phyloP scores from a whole-genome alignment of 2,329 filamentous ascomycete genomes.

The Penicillium palitans region DNA sequence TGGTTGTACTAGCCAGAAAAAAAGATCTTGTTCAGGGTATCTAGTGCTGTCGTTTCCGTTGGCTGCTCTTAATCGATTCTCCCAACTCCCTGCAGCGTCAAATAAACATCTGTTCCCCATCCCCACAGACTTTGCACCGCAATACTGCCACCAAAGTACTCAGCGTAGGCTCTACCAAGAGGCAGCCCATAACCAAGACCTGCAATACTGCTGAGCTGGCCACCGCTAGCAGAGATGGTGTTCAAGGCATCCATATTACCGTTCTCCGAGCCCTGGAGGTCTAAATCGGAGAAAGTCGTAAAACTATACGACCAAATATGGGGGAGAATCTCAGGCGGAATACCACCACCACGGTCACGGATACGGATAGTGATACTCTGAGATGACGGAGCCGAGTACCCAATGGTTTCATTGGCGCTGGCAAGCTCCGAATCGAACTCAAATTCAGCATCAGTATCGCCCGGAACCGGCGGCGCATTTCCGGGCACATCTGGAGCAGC shows the following conservation, averaged over 20 bases:
- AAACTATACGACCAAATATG: conserved; percentile 98
- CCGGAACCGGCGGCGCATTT: conserved; percentile 30
- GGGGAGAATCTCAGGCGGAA: conserved; percentile 76
- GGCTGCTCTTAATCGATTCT: conserved; percentile 41
- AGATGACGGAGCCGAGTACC: conserved; percentile 47
- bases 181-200: conserved; percentile 92
- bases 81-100: conserved; percentile 62
- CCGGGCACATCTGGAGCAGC: conserved; percentile 58
- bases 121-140: conserved; percentile 93
- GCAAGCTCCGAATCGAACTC: conserved; percentile 31
- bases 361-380: conserved; percentile 94
- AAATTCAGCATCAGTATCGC: conserved; percentile 34
- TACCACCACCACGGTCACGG: conserved; percentile 91
- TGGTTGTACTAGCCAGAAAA: neutral
- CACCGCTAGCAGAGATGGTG: conserved; percentile 70
- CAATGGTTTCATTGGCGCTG: conserved; percentile 36
- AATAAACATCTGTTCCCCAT: conserved; percentile 75
- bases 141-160: conserved; percentile 96
- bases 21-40: conserved; percentile 5
- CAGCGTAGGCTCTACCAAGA: conserved; percentile 86
- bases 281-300: conserved; percentile 81
- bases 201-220: conserved; percentile 79
- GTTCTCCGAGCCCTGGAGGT: conserved; percentile 51
- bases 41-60: neutral
- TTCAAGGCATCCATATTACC: conserved; percentile 68